Evolutionary conservation across 495 filamentous ascomycete genomes (phyloP).

Genomic region (Amorphotheca resinae): DNA sequence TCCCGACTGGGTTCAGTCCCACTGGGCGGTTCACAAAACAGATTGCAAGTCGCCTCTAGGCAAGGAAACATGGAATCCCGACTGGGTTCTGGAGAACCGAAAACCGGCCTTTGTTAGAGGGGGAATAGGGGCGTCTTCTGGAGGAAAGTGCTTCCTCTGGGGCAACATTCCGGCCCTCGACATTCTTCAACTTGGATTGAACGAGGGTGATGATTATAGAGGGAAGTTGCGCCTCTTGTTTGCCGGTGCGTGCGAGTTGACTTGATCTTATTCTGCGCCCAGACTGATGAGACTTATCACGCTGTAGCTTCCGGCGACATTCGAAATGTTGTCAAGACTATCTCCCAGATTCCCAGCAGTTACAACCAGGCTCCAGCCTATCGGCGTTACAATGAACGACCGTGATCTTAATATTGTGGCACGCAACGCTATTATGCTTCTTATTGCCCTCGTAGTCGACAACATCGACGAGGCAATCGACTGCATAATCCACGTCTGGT

Average conservation of each 20-base stretch:
- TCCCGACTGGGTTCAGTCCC: conserved; percentile 20
- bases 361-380: conserved; percentile 17
- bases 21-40: conserved; percentile 27
- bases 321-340: conserved; percentile 30
- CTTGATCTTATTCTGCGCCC: conserved; percentile 1
- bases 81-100: conserved; percentile 19
- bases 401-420: conserved; percentile 29
- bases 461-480: conserved; percentile 3
- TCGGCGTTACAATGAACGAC: conserved; percentile 31
- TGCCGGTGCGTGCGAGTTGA: conserved; percentile 22
- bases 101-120: conserved; percentile 17
- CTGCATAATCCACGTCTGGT: conserved; percentile 21
- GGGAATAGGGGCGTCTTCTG: not conserved
- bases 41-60: conserved; percentile 25
- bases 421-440: conserved; percentile 34
- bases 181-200: conserved; percentile 26
- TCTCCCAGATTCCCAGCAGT: conserved; percentile 22
- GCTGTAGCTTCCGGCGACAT: conserved; percentile 33
- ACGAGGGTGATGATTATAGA: conserved; percentile 29
- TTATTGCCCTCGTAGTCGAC: conserved; percentile 20
- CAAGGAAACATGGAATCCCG: conserved; percentile 22
- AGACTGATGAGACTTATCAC: conserved; percentile 2
- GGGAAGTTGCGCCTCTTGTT: conserved; percentile 27
- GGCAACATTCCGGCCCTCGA: conserved; percentile 34
- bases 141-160: conserved; percentile 27